These are phyloP conservation scores for Dothideomycetes sp. DNA, from an alignment of 2,329 filamentous ascomycete species.

Conservation along the genomic window DNA sequence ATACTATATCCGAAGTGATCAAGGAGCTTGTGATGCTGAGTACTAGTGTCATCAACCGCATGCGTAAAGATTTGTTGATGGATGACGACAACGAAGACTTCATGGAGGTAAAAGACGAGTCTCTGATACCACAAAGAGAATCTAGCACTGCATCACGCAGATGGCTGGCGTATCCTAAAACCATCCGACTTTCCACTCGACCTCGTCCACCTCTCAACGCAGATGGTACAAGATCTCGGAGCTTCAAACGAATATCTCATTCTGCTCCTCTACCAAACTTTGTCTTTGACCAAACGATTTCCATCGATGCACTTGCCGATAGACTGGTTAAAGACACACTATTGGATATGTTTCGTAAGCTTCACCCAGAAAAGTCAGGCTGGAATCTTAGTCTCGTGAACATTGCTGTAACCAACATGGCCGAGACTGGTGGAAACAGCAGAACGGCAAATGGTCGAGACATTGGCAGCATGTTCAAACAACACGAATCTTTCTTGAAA, in stretches of 20 bases:
- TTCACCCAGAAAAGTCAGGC: conserved; percentile 58
- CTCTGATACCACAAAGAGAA: not conserved
- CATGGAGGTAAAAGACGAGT: conserved; percentile 11
- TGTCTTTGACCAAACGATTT: conserved; percentile 55
- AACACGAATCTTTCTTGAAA: conserved; percentile 59
- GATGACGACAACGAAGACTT: conserved; percentile 33
- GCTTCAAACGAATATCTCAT: conserved; percentile 63
- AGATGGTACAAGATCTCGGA: conserved; percentile 47
- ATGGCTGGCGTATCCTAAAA: conserved; percentile 77
- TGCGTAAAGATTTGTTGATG: conserved; percentile 66
- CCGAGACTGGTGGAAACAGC: conserved; percentile 34
- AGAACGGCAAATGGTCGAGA: conserved; percentile 52
- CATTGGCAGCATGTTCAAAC: conserved; percentile 73
- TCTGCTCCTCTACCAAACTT: conserved; percentile 66
- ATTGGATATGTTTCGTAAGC: conserved; percentile 61
- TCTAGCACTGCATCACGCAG: conserved; percentile 18
- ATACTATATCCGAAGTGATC: conserved; percentile 53
- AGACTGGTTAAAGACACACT: conserved; percentile 61
- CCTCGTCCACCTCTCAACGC: conserved; percentile 46
- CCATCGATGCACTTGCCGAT: conserved; percentile 52
- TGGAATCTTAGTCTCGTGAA: conserved; percentile 84
- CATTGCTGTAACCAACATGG: conserved; percentile 80
- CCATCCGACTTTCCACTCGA: conserved; percentile 70
- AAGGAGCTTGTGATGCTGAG: conserved; percentile 62
- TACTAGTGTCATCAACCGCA: conserved; percentile 62